Conservation (phyloP, 768 basidiomycete species). For the Coprinopsis strossmayeri region DNA sequence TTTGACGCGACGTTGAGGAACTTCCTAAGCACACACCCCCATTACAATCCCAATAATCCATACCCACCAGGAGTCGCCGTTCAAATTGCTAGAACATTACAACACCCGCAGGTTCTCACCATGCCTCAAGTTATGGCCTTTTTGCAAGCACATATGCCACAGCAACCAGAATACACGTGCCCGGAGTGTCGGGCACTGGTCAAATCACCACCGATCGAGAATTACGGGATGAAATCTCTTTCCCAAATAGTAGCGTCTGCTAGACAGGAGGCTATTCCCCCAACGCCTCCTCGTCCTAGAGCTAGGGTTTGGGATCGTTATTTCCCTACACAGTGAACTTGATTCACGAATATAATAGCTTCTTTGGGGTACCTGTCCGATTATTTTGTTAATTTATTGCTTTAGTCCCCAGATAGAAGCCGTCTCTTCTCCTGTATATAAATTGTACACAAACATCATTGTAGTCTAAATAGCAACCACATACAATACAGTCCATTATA, state of each 20-base stretch:
- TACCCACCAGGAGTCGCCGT: no score
- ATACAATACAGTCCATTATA: neutral
- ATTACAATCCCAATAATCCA: constrained; percentile 29
- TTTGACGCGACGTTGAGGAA: constrained; percentile 41
- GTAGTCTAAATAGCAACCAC: neutral
- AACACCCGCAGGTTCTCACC: neutral
- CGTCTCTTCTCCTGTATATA: no score
- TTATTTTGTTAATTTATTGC: no score
- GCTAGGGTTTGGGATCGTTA: constrained; percentile 39
- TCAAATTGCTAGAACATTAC: constrained; percentile 12
- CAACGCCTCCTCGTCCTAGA: constrained; percentile 12
- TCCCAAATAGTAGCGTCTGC: constrained; percentile 43
- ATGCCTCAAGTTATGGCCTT: neutral
- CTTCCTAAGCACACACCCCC: constrained; percentile 42
- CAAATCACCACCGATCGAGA: constrained; percentile 46
- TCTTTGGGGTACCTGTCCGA: no score
- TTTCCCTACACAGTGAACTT: constrained; percentile 27
- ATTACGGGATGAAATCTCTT: constrained; percentile 54
- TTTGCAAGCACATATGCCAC: constrained; percentile 16
- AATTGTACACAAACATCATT: neutral
- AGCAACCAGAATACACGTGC: constrained; percentile 54
- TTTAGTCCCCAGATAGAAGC: no score
- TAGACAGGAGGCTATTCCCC: constrained; percentile 41
- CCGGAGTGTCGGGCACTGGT: constrained; percentile 57
- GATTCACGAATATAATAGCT: no score